These are phyloP conservation scores for Diaporthe sp. DNA, from an alignment of 2,329 filamentous ascomycete genomes.

Conservation along the genomic window DNA sequence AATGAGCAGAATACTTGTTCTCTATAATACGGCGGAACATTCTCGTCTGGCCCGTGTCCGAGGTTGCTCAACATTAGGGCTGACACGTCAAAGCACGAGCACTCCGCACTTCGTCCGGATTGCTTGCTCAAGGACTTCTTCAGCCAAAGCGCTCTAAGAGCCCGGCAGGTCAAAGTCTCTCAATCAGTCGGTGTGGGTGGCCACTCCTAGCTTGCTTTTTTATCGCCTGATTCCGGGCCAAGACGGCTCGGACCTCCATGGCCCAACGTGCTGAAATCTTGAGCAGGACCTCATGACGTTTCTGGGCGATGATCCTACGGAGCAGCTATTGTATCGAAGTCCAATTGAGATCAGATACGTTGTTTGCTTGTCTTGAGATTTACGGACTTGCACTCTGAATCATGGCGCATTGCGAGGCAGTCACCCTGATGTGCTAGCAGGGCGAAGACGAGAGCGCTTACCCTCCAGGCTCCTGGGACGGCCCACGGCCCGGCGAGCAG, in stretches of 20 bases:
- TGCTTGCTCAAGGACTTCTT: background rate
- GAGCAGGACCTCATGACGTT: background rate
- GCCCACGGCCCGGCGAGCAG: background rate
- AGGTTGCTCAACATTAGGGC: constrained; percentile 37
- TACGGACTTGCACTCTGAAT: background rate
- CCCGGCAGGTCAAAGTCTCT: background rate
- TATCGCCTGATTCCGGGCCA: constrained; percentile 5
- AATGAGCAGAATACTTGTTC: background rate
- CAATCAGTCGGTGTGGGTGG: background rate
- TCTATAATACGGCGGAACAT: constrained; percentile 13
- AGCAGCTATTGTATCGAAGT: background rate
- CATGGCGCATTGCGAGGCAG: background rate
- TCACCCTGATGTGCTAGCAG: background rate
- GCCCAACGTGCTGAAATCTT: constrained; percentile 8
- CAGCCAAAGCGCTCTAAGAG: background rate
- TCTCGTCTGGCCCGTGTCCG: constrained; percentile 36
- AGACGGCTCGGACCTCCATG: constrained; percentile 15
- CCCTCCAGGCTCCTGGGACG: background rate
- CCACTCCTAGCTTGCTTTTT: constrained; percentile 19
- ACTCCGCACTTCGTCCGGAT: constrained; percentile 7
- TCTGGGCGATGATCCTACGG: background rate
- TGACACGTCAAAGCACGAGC: constrained; percentile 27
- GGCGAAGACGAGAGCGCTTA: background rate
- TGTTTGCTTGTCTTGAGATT: background rate
- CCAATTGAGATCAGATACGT: too few species aligned